Evolutionary conservation across 805 yeast genomes (phyloP).

Genomic region (Metschnikowia vanudenii): DNA sequence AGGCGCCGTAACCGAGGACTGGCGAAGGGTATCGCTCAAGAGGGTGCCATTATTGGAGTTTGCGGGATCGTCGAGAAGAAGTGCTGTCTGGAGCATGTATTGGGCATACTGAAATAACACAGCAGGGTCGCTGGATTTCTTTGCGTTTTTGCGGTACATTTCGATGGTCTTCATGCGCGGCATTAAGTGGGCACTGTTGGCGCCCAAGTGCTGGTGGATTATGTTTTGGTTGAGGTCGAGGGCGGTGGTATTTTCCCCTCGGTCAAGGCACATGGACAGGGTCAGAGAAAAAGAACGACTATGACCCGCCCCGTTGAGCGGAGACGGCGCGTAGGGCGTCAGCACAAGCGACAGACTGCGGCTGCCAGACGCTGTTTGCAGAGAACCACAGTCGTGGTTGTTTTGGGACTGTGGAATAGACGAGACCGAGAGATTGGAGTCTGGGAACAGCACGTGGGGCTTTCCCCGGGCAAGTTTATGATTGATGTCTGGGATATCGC

Average conservation of each 20-base stretch:
- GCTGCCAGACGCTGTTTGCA: slow-evolving; percentile 7
- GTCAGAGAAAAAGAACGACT: slow-evolving; percentile 37
- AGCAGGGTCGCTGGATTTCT: slow-evolving; percentile 78
- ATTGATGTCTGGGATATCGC: slow-evolving; percentile 8
- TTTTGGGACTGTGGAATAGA: slow-evolving; percentile 29
- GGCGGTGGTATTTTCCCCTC: slow-evolving; percentile 33
- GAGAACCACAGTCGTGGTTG: neutral
- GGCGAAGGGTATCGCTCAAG: neutral
- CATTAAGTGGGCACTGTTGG: slow-evolving; percentile 49
- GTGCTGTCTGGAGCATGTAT: slow-evolving; percentile 82
- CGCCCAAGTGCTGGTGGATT: slow-evolving; percentile 54
- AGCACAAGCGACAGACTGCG: slow-evolving; percentile 26
- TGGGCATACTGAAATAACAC: slow-evolving; percentile 91
- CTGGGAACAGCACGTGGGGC: slow-evolving; percentile 1
- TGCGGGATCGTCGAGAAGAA: slow-evolving; percentile 26
- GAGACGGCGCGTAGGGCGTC: slow-evolving; percentile 15
- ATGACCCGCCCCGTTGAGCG: slow-evolving; percentile 23
- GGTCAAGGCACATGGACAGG: slow-evolving; percentile 37
- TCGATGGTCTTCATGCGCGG: slow-evolving; percentile 85
- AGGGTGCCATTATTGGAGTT: neutral
- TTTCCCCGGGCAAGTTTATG: slow-evolving; percentile 26
- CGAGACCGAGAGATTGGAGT: slow-evolving; percentile 24
- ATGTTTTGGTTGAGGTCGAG: slow-evolving; percentile 54
- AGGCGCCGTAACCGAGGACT: slow-evolving; percentile 1
- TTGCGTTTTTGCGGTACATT: slow-evolving; percentile 81